Evolutionary conservation across 1,139 yeast species (phyloP), one percentile per base, ranked within the genome.

Genomic region (Lodderomyces parapsilosis): DNA sequence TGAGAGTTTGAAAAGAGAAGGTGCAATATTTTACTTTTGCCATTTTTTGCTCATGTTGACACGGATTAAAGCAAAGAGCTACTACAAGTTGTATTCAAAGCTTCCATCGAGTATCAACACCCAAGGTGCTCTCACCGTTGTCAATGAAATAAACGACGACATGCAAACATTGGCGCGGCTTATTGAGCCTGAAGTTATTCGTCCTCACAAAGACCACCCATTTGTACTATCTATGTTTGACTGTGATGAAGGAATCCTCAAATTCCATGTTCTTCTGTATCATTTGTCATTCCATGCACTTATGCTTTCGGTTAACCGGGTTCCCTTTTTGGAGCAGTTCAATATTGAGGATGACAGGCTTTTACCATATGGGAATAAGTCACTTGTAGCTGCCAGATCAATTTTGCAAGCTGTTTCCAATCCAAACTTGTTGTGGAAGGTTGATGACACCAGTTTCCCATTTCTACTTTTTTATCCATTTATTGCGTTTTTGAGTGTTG

Each of bases 281-380:
- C 68, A 66, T 32, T 50, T 66, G 22, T 52, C 65, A 0, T 67
- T 50, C 45, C 64, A 65, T 46, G 49, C 59, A n/a, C 74, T 68
- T 46, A 45, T 65, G 35, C 56, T 67, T 63, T 56, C 63, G 6
- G 58, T 66, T 31, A 69, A 69, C 49, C 49, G 71, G 27, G 51
- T 68, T 17, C 71, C 73, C 2, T 63, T 63, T 42, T 46, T 54
- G 32, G 51, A 52, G 2, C 55, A 57, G 18, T 48, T 46, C 30
- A 49, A 49, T n/a, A 53, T 55, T 11, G 49, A 53, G 30, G 49
- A 52, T 19, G 43, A 41, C 5, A 54, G 57, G 20, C 49, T 51
- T 24, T 31, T 50, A 1, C 51, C 45, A 18, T 56, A 58, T 43
- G 51, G 71, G 11, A 54, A 56, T 27, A 43, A 62, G 27, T 59